These are phyloP conservation scores for Lachnellula cervina DNA, from an alignment of 2,329 filamentous ascomycete genomes.

Conservation along the genomic window DNA sequence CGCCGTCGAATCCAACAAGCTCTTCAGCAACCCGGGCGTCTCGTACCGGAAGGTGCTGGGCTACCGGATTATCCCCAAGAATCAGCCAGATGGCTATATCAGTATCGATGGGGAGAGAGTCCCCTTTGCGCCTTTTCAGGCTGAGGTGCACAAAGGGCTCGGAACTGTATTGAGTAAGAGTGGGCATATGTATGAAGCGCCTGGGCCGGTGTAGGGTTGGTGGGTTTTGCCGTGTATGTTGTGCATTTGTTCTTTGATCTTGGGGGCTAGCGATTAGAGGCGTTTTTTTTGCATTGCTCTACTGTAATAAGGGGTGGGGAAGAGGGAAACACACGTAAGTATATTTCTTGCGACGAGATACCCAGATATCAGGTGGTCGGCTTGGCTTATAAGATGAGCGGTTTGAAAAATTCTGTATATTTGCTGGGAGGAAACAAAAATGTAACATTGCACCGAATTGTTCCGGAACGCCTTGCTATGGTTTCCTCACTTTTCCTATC, in stretches of 20 bases:
- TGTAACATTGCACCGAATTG: not conserved
- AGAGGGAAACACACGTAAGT: too few relatives aligned
- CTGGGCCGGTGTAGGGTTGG: slow-evolving; percentile 33
- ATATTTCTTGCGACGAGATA: too few relatives aligned
- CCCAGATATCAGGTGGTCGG: too few relatives aligned
- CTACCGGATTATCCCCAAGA: slow-evolving; percentile 75
- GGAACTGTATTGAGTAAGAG: slow-evolving; percentile 79
- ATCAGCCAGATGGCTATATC: slow-evolving; percentile 73
- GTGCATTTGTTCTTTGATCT: not conserved
- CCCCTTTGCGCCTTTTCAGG: slow-evolving; percentile 86
- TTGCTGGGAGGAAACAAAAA: not conserved
- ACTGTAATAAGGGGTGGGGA: too few relatives aligned
- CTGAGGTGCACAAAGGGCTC: slow-evolving; percentile 76
- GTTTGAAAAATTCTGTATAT: not conserved
- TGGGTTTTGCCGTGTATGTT: slow-evolving; percentile 2
- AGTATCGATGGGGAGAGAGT: slow-evolving; percentile 89
- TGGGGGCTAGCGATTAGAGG: not conserved
- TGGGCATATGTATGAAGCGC: slow-evolving; percentile 64
- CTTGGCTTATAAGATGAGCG: not conserved
- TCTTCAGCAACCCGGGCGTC: slow-evolving; percentile 76
- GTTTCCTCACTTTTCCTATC: not conserved
- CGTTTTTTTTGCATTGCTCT: not conserved
- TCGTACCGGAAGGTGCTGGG: slow-evolving; percentile 81
- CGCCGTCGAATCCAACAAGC: slow-evolving; percentile 64
- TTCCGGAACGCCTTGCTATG: slow-evolving; percentile 7